phyloP scores from a whole-genome alignment of 106 monocot species.

The Apostasia ramifera region DNA sequence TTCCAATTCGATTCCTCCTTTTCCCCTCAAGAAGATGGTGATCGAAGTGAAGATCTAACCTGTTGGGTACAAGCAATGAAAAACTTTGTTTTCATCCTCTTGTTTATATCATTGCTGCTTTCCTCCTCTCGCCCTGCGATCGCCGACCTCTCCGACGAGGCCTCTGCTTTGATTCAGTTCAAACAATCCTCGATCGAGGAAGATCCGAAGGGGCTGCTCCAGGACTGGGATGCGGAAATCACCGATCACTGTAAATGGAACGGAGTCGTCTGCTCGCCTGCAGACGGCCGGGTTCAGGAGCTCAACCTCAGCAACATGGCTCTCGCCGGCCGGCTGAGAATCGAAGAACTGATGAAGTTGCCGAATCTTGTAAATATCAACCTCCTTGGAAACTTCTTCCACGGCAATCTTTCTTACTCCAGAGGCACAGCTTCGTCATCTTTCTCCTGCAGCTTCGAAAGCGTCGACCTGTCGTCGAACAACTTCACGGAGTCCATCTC shows the following conservation, averaged over 20 bases:
- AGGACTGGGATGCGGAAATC: slow-evolving; percentile 22
- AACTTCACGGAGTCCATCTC: slow-evolving; percentile 35
- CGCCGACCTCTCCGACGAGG: slow-evolving; percentile 19
- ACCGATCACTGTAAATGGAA: slow-evolving; percentile 25
- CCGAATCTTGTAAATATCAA: slow-evolving; percentile 20
- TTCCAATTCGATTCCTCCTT: no score
- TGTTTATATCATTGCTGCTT: slow-evolving; percentile 11
- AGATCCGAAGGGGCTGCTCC: slow-evolving; percentile 24
- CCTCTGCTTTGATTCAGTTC: slow-evolving; percentile 29
- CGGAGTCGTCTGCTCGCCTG: slow-evolving; percentile 32
- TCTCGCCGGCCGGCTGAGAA: slow-evolving; percentile 20
- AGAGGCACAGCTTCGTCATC: slow-evolving; percentile 8
- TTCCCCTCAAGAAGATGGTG: no score
- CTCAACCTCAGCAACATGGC: slow-evolving; percentile 30
- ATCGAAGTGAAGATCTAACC: not conserved
- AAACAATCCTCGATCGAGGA: slow-evolving; percentile 25
- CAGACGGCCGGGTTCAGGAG: slow-evolving; percentile 17
- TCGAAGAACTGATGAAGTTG: slow-evolving; percentile 28
- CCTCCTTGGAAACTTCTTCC: slow-evolving; percentile 37
- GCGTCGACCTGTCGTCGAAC: slow-evolving; percentile 62
- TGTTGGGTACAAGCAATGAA: slow-evolving; percentile 12
- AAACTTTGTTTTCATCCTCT: slow-evolving; percentile 12
- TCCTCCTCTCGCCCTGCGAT: not conserved
- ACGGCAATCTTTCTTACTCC: slow-evolving; percentile 46
- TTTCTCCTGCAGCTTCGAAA: slow-evolving; percentile 33